phyloP scores from a whole-genome alignment of 1,284 basidiomycete species.

The Trichosporon inkin region DNA sequence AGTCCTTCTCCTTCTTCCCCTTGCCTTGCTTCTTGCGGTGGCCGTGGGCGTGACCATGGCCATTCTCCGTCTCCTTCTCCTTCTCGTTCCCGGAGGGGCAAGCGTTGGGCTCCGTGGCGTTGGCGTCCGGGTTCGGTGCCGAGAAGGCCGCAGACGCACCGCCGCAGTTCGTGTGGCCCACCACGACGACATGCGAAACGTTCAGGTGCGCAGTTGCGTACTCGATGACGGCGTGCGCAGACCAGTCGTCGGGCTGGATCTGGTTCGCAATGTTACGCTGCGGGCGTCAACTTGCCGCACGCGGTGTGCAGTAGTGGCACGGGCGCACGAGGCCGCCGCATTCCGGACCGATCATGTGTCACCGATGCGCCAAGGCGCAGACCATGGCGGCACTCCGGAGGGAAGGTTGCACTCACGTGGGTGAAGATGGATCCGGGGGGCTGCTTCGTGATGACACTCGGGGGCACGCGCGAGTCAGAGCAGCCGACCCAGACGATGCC shows the following conservation, averaged over 20 bases:
- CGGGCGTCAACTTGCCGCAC: neutral
- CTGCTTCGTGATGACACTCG: constrained; percentile 41
- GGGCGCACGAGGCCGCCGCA: neutral
- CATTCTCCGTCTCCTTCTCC: neutral
- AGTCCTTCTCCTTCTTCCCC: neutral
- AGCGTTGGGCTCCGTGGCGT: neutral
- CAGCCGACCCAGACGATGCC: constrained; percentile 50
- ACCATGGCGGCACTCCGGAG: neutral
- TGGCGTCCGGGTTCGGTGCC: constrained; percentile 25
- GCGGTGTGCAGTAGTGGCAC: too few species aligned
- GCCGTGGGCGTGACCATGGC: too few species aligned
- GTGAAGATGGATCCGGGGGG: constrained; percentile 66
- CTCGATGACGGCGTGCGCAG: constrained; percentile 68
- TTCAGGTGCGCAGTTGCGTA: constrained; percentile 76
- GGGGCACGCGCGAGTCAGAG: constrained; percentile 49
- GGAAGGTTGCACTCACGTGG: constrained; percentile 47
- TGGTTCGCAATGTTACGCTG: constrained; percentile 46
- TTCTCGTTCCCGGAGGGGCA: neutral
- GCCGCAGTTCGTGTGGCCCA: constrained; percentile 77
- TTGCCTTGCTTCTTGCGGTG: constrained; percentile 4
- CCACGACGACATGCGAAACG: constrained; percentile 77
- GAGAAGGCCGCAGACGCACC: constrained; percentile 63
- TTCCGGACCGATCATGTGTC: neutral
- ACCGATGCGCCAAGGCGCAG: neutral
- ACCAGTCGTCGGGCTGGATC: constrained; percentile 73